Base-by-base conservation (phyloP, 495 filamentous ascomycete genomes). In the Penicillium crystallinum region DNA sequence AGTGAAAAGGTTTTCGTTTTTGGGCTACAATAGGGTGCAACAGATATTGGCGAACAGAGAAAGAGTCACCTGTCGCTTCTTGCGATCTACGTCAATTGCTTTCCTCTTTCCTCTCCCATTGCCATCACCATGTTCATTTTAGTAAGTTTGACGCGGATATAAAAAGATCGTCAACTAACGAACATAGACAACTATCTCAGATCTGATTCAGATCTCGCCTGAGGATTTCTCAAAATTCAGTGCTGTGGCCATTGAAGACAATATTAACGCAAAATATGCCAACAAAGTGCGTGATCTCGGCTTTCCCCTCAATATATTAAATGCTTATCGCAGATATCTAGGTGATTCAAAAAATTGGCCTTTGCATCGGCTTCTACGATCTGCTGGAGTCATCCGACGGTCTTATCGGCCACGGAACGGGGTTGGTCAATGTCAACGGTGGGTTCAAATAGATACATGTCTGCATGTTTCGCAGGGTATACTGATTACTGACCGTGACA, bases 231-330 rank as follows among this genome's bases (percentile, higher is more conserved):
- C 81, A 31, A 92, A 90, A 60, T 78, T 83, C 41, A 91, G 87
- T 59, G 73, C 76, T 6, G 78, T 86, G 30, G 88, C 89, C 2
- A 84, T 98, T 53, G 89, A 96, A 69, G 91, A 97, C 67, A 89
- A 88, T 55, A 91, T 98, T 72, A 96, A 97, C 59, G 79, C 82
- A 49, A 98, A 97, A 72, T 98, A 96, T 69, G 83, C 92, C 46
- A 95, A 98, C 74, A 92, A 90, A 69, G 87, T 90, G 44, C 50
- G 75, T 50, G 2, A 7, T 42, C 44, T n/a, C 4, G 19, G 11
- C n/a, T 19, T 33, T 5, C 27, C 7, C 6, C 12, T n/a, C 12
- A 2, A 15, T 14, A 17, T 14, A 14, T 40, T 39, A 19, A n/a
- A 52, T 51, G 21, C 57, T 58, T 27, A 58, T 27, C 18, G 3